These are phyloP conservation scores for Ceratocystis albifundus DNA, from an alignment of 2,329 filamentous ascomycete species.

Conservation along the genomic window DNA sequence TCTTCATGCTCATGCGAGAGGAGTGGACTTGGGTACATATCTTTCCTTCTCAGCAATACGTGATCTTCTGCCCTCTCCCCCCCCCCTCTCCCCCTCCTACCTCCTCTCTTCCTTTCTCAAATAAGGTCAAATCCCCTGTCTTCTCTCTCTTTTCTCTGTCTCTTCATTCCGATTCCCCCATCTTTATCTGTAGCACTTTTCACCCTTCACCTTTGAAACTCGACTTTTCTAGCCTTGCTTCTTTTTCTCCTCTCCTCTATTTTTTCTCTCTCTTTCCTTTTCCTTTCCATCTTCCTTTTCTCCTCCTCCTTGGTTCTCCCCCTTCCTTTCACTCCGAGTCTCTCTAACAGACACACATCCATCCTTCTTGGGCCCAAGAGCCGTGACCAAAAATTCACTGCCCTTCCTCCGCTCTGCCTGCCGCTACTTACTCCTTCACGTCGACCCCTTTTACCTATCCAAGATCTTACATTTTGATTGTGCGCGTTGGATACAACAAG, in stretches of 20 bases:
- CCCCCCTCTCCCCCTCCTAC: no score
- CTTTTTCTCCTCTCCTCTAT: background rate
- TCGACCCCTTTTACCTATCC: background rate
- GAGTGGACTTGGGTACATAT: background rate
- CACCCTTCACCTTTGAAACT: slow-evolving; percentile 11
- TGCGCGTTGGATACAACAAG: no score
- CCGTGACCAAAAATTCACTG: slow-evolving; percentile 8
- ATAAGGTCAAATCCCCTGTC: slow-evolving; percentile 15
- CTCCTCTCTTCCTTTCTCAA: background rate
- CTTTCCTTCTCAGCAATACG: background rate
- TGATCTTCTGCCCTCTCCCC: no score
- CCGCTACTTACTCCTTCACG: background rate
- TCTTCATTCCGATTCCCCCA: slow-evolving; percentile 13
- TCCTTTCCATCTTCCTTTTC: slow-evolving; percentile 2
- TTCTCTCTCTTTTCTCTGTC: slow-evolving; percentile 16
- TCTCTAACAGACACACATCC: background rate
- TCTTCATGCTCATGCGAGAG: background rate
- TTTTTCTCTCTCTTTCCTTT: background rate
- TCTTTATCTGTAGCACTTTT: slow-evolving; percentile 4
- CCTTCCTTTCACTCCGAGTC: background rate
- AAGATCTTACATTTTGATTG: no score
- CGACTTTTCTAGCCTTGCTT: background rate
- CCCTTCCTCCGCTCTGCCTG: background rate
- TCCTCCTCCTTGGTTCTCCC: slow-evolving; percentile 8
- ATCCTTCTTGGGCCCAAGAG: background rate